These are phyloP conservation scores for Yamadazyma atlantica DNA, from an alignment of 1,139 yeast species.

Conservation along the genomic window DNA sequence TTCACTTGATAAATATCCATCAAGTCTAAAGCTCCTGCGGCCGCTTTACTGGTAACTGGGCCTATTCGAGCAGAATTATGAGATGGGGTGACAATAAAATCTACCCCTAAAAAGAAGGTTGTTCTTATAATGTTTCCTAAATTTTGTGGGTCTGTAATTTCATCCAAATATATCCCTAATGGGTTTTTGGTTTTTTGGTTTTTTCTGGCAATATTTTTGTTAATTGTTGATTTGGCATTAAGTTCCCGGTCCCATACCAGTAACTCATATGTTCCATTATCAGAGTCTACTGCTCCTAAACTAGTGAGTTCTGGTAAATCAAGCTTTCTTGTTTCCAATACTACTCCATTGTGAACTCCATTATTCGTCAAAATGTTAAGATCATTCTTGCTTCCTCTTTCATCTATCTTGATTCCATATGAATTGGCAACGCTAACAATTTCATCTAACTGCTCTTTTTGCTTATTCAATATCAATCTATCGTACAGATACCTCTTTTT, in stretches of 20 bases:
- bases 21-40: constrained; percentile 87
- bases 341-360: constrained; percentile 84
- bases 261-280: constrained; percentile 28
- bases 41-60: constrained; percentile 76
- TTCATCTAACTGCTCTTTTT: constrained; percentile 29
- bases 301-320: constrained; percentile 40
- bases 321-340: constrained; percentile 65
- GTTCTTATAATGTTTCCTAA: constrained; percentile 84
- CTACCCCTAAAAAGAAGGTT: constrained; percentile 83
- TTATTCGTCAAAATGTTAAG: constrained; percentile 61
- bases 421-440: constrained; percentile 48
- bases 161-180: constrained; percentile 75
- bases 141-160: constrained; percentile 87
- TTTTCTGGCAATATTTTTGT: constrained; percentile 17
- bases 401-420: constrained; percentile 42
- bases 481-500: constrained; percentile 54
- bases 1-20: constrained; percentile 59
- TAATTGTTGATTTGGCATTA: constrained; percentile 16
- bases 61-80: constrained; percentile 73
- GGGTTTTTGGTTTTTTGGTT: constrained; percentile 43
- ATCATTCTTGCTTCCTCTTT: constrained; percentile 50
- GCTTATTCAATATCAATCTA: constrained; percentile 49
- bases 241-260: constrained; percentile 18
- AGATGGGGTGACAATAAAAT: constrained; percentile 70
- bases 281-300: constrained; percentile 27